These are phyloP conservation scores for Hyparrhenia diplandra DNA, from an alignment of 176 grass and related monocot species.

Conservation along the genomic window DNA sequence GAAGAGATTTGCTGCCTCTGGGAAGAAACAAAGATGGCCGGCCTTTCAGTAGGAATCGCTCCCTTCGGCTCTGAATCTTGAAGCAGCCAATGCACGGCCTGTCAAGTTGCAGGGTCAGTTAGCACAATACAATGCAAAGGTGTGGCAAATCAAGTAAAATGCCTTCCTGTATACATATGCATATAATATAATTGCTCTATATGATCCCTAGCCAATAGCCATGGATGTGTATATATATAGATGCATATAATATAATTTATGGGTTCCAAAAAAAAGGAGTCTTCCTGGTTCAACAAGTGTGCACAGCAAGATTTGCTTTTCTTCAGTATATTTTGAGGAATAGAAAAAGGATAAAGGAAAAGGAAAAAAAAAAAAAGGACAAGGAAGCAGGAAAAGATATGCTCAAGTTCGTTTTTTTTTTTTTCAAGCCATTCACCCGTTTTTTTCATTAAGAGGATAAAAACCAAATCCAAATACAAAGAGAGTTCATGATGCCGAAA, in stretches of 20 bases:
- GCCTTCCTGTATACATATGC: background rate
- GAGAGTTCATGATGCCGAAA: too few species aligned
- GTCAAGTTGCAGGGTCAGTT: conserved; percentile 29
- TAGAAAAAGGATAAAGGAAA: background rate
- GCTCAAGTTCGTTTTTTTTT: too few species aligned
- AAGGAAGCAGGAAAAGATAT: background rate
- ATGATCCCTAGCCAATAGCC: background rate
- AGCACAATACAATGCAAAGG: too few species aligned
- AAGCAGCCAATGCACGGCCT: conserved; percentile 45
- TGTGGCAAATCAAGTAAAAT: too few species aligned
- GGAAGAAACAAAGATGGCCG: too few species aligned
- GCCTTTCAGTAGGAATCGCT: conserved; percentile 27
- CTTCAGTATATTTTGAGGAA: background rate
- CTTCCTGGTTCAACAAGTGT: conserved; percentile 37
- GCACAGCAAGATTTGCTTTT: background rate
- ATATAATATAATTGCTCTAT: conserved; percentile 7
- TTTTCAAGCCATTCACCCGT: too few species aligned
- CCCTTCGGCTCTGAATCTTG: conserved; percentile 35
- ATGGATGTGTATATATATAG: background rate
- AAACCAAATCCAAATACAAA: too few species aligned
- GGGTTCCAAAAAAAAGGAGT: background rate
- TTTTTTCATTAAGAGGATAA: too few species aligned
- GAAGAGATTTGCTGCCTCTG: too few species aligned
- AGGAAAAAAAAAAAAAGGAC: too few species aligned
- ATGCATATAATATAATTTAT: conserved; percentile 31